Percentiles rank a stretch among this genome's conserved stretches.
Evolutionary conservation across 129 eudicot genomes (phyloP).

Genomic region (Escallonia rubra): DNA sequence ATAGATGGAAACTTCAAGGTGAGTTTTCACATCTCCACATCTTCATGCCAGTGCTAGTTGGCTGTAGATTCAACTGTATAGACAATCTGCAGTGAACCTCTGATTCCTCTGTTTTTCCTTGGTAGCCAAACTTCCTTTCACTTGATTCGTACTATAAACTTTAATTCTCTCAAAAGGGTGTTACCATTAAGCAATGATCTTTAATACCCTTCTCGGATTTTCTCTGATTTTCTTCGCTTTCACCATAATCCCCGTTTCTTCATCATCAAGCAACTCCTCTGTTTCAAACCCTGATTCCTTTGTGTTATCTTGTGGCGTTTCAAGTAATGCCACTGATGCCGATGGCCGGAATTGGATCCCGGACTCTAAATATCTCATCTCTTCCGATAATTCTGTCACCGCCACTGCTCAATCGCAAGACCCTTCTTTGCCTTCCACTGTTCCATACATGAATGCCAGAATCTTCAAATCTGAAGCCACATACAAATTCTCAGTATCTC

Average conservation of each 20-base stretch:
- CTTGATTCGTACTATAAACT: background rate
- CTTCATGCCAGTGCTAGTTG: background rate
- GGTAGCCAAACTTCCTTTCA: too few relatives aligned
- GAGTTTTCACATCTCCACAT: background rate
- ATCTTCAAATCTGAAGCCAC: conserved; percentile 25
- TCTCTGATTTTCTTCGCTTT: conserved; percentile 1
- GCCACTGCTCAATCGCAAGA: conserved; percentile 39
- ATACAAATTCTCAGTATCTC: conserved; percentile 29
- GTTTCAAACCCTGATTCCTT: conserved; percentile 11
- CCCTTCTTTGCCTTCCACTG: conserved; percentile 48
- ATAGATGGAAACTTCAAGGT: conserved; percentile 1
- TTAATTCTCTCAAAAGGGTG: conserved; percentile 9
- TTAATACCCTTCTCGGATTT: conserved; percentile 9
- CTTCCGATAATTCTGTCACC: conserved; percentile 3
- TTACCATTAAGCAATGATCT: conserved; percentile 11
- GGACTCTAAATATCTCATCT: conserved; percentile 21
- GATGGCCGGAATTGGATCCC: conserved; percentile 42
- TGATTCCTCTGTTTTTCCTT: background rate
- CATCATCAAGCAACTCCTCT: conserved; percentile 9
- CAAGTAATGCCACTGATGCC: conserved; percentile 15
- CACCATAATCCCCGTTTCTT: conserved; percentile 3
- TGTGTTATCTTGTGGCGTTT: conserved; percentile 35
- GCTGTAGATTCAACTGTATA: background rate
- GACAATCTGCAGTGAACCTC: background rate
- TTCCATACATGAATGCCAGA: conserved; percentile 50